Evolutionary conservation across 345 rosid species (phyloP).

Genomic region (Salix dunnii): DNA sequence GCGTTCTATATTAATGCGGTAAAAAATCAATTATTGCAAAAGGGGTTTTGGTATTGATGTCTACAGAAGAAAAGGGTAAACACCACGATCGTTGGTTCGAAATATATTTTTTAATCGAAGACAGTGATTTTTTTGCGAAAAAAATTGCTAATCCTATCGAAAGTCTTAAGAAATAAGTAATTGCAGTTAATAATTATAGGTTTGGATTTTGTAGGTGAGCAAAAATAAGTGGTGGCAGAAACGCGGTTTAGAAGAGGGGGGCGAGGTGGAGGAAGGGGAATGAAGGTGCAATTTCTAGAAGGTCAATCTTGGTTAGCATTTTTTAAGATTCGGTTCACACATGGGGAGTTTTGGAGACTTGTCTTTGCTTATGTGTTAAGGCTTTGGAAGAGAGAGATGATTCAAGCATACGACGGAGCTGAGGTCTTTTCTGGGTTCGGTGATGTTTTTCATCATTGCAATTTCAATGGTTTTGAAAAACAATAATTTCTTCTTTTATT

Average conservation of each 20-base stretch:
- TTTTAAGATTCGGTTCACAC: slow-evolving; percentile 31
- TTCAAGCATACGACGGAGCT: too few species aligned
- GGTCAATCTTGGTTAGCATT: slow-evolving; percentile 6
- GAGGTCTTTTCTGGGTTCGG: too few species aligned
- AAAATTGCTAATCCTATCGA: too few species aligned
- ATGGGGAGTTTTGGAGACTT: background rate
- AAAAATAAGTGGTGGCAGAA: slow-evolving; percentile 10
- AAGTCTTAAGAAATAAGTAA: background rate
- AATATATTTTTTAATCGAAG: too few species aligned
- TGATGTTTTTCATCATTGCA: too few species aligned
- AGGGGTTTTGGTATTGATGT: background rate
- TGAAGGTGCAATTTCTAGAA: slow-evolving; percentile 20
- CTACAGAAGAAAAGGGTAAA: background rate
- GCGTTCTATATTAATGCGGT: background rate
- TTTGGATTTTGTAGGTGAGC: background rate
- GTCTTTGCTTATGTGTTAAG: slow-evolving; percentile 25
- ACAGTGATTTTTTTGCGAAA: too few species aligned
- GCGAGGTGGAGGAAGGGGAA: slow-evolving; percentile 20
- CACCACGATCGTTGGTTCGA: too few species aligned
- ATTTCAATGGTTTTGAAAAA: too few species aligned
- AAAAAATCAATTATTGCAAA: background rate
- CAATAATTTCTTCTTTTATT: too few species aligned
- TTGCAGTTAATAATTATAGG: background rate
- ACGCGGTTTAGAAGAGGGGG: slow-evolving; percentile 35
- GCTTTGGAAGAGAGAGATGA: background rate